These are phyloP conservation scores for Rhododendron williamsianum DNA, from an alignment of 148 eudicot species.

Conservation along the genomic window DNA sequence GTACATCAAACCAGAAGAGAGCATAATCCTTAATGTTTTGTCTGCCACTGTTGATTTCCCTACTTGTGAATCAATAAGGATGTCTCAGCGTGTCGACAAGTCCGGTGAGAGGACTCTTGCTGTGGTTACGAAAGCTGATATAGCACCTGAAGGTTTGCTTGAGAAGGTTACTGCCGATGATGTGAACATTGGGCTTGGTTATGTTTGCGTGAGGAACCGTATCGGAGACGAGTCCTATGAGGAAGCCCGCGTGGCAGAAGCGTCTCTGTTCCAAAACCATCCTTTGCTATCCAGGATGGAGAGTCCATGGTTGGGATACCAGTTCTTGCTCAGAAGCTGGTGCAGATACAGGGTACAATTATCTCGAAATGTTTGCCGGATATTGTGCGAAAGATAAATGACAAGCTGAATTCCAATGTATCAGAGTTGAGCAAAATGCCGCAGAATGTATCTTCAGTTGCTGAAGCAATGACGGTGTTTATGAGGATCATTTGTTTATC, in stretches of 20 bases:
- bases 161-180: constrained; percentile 30
- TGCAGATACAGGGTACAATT: constrained; percentile 44
- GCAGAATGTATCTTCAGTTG: constrained; percentile 7
- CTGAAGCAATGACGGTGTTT: constrained; percentile 31
- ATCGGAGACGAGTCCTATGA: constrained; percentile 19
- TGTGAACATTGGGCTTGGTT: constrained; percentile 22
- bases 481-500: constrained; percentile 39
- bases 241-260: constrained; percentile 13
- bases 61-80: constrained; percentile 32
- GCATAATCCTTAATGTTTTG: constrained; percentile 32
- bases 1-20: constrained; percentile 38
- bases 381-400: background rate
- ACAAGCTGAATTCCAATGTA: background rate
- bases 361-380: constrained; percentile 36
- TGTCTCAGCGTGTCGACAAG: background rate
- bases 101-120: constrained; percentile 11
- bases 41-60: constrained; percentile 40
- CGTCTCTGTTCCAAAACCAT: constrained; percentile 3
- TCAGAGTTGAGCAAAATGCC: constrained; percentile 44
- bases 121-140: constrained; percentile 14
- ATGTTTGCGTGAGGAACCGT: constrained; percentile 21
- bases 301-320: constrained; percentile 48
- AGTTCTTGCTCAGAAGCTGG: constrained; percentile 45
- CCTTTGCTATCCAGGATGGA: constrained; percentile 21
- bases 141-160: constrained; percentile 22